These are phyloP conservation scores for Pseudocercospora fuligena DNA, from an alignment of 2,329 filamentous ascomycete genomes.

Conservation along the genomic window DNA sequence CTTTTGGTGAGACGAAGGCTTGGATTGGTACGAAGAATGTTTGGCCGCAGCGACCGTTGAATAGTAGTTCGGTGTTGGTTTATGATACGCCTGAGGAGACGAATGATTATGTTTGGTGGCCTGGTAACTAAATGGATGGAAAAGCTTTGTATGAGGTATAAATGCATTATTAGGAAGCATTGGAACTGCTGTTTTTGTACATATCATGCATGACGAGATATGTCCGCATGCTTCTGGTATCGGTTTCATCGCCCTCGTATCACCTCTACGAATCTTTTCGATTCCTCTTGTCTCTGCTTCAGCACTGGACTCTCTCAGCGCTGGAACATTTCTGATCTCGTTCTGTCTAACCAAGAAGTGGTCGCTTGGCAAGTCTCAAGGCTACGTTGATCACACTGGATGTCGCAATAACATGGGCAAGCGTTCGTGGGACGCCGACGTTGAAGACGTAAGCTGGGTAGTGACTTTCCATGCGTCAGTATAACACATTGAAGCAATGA, in stretches of 20 bases:
- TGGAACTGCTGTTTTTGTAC: not conserved
- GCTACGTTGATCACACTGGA: conserved; percentile 37
- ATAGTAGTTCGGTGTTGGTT: conserved; percentile 48
- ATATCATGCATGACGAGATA: not conserved
- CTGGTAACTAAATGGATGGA: conserved; percentile 36
- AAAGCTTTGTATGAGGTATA: not conserved
- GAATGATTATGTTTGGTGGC: conserved; percentile 54
- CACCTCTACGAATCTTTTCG: too few species aligned
- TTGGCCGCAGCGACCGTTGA: conserved; percentile 48
- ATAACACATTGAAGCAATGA: not conserved
- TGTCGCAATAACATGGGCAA: conserved; percentile 37
- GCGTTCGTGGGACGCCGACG: conserved; percentile 25
- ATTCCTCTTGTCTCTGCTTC: not conserved
- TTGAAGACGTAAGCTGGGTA: conserved; percentile 37
- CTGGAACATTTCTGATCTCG: too few species aligned
- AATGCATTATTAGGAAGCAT: not conserved
- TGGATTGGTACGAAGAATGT: conserved; percentile 48
- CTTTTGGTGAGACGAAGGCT: conserved; percentile 43
- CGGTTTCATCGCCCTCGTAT: not conserved
- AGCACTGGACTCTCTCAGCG: too few species aligned
- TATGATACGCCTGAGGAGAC: conserved; percentile 51
- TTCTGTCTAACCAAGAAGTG: conserved; percentile 22
- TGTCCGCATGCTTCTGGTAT: not conserved
- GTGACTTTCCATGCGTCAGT: conserved; percentile 23
- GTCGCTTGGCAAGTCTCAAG: conserved; percentile 34